phyloP scores from a whole-genome alignment of 345 rosid genomes.

The Erodium maritimum region DNA sequence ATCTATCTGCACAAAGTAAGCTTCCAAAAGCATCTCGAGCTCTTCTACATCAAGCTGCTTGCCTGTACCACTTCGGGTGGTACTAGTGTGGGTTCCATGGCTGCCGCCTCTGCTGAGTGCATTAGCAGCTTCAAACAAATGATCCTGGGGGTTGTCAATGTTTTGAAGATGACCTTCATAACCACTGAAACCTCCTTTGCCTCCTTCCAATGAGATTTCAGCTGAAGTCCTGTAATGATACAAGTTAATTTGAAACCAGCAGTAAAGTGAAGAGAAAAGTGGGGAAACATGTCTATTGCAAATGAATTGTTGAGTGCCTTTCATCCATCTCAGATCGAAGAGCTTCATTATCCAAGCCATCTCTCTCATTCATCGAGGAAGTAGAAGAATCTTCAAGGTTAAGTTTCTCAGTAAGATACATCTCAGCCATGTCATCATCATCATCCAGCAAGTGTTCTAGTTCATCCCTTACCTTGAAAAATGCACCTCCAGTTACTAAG shows the following conservation, averaged over 20 bases:
- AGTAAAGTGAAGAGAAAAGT: not conserved
- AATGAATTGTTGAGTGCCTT: conserved; percentile 25
- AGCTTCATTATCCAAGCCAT: conserved; percentile 36
- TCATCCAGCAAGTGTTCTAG: conserved; percentile 87
- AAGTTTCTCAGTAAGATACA: conserved; percentile 83
- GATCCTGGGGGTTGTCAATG: conserved; percentile 30
- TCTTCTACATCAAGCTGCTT: conserved; percentile 77
- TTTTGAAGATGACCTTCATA: conserved; percentile 30
- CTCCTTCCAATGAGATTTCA: conserved; percentile 30
- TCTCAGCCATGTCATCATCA: conserved; percentile 96
- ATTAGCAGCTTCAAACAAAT: conserved; percentile 32
- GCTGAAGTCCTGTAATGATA: conserved; percentile 30
- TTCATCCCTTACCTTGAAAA: conserved; percentile 73
- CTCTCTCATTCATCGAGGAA: conserved; percentile 48
- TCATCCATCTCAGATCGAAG: conserved; percentile 38
- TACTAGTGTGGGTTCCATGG: conserved; percentile 54
- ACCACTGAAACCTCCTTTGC: conserved; percentile 19
- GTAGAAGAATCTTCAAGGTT: conserved; percentile 53
- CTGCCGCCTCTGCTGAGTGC: conserved; percentile 39
- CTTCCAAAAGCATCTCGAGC: conserved; percentile 96
- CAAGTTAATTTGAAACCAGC: not conserved
- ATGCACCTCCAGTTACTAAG: not conserved
- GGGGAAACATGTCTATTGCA: not conserved
- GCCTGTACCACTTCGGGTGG: conserved; percentile 53
- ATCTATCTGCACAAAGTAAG: conserved; percentile 86